Base-by-base conservation (phyloP, 345 rosid species). In the Aquilaria sinensis region DNA sequence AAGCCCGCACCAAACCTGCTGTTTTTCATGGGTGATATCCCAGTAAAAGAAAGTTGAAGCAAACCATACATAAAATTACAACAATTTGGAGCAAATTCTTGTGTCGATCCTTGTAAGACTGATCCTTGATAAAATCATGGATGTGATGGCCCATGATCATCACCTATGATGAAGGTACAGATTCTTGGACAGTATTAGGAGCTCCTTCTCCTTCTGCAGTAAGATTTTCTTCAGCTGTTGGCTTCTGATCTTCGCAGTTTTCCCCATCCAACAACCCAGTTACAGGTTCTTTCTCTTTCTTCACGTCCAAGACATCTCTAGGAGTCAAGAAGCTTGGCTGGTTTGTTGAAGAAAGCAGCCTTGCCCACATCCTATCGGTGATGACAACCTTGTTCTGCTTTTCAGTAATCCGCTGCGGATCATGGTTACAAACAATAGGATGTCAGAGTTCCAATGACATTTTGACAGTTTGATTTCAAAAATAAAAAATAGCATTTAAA, bases 331-430 rank as follows among this genome's bases (percentile, higher is more conserved):
- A 90, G 80, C 96, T 80, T 6, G 92, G 97, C 74, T 87, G 90
- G 74, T 87, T 80, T 6, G 91, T 89, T 5, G 89, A 87, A 56
- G 89, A 86, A 12, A 89, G 69, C 72, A 87, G 76, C 52, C 90
- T 74, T 29, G 95, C 95, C 97, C 96, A 89, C 95, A 87, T 89
- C 71, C 96, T 78, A 76, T 89, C 95, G 0, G 91, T 89, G 53
- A 89, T 85, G 61, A 87, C 94, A 60, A 90, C 95, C 37, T 79
- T 75, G 66, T 83, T 87, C 69, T 72, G 86, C 56, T 5, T 85
- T 70, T 85, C 95, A 0, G 64, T 85, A 63, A 87, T 74, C 32
- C 86, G 75, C 95, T 90, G 86, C 80, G 70, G 6, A 31, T 13
- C 52, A 49, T 13, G 15, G 60, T 55, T 43, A 31, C 43, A 9